A percentile compares a stretch with the other conserved stretches of the same genome.
Conservation (phyloP, 2,329 filamentous ascomycete species). For the Emydomyces testavorans region DNA sequence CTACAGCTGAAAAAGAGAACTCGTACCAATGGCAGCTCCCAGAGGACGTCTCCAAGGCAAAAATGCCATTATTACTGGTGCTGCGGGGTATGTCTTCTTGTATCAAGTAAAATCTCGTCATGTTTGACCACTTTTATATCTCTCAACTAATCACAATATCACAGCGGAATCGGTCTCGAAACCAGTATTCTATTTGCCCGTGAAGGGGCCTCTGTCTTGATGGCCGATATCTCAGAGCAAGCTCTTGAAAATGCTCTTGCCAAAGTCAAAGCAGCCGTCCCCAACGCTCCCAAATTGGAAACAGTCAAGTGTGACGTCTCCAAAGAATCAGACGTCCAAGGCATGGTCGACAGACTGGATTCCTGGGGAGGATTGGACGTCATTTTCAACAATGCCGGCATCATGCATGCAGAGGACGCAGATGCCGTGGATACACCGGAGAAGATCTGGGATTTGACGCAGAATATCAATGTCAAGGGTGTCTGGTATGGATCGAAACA, state of each 20-base stretch:
- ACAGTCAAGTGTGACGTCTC: slow-evolving; percentile 65
- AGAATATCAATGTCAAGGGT: slow-evolving; percentile 92
- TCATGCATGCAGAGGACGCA: slow-evolving; percentile 79
- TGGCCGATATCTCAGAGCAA: slow-evolving; percentile 71
- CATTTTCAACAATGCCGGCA: slow-evolving; percentile 96
- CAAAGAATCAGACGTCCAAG: slow-evolving; percentile 67
- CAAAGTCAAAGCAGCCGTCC: slow-evolving; percentile 64
- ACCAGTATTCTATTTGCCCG: slow-evolving; percentile 79
- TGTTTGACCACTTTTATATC: background rate
- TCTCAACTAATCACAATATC: background rate
- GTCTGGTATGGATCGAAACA: slow-evolving; percentile 97
- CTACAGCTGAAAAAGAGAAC: background rate
- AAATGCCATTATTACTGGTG: slow-evolving; percentile 69
- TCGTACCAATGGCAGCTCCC: slow-evolving; percentile 12
- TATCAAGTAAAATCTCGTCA: no score
- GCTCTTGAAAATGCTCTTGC: slow-evolving; percentile 64
- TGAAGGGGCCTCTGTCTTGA: slow-evolving; percentile 73
- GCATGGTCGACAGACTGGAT: slow-evolving; percentile 63
- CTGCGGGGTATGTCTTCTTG: slow-evolving; percentile 56
- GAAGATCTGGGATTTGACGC: slow-evolving; percentile 86
- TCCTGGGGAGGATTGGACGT: slow-evolving; percentile 78
- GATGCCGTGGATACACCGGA: slow-evolving; percentile 76
- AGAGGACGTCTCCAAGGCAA: slow-evolving; percentile 49
- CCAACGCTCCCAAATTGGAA: slow-evolving; percentile 49
- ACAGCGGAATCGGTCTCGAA: slow-evolving; percentile 81